These are phyloP conservation scores for Helenozyma baotianmanensis DNA, from an alignment of 805 yeast genomes.

Conservation along the genomic window DNA sequence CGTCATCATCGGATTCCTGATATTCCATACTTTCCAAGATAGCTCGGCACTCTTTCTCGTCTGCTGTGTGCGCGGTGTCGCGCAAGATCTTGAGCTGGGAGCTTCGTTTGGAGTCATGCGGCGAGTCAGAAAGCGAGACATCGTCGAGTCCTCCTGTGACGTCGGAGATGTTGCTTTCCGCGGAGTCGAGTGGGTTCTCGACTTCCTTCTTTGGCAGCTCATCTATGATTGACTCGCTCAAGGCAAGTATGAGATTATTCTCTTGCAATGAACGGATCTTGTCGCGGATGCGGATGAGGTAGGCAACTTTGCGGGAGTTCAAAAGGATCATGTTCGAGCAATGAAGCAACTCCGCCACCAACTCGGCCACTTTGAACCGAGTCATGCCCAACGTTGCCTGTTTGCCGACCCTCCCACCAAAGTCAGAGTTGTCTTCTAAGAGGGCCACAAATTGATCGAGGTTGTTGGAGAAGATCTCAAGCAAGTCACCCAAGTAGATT, in stretches of 20 bases:
- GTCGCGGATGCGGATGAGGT: conserved; percentile 66
- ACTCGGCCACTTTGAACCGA: conserved; percentile 83
- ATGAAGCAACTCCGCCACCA: conserved; percentile 89
- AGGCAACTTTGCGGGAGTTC: conserved; percentile 71
- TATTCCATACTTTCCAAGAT: conserved; percentile 22
- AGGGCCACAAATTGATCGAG: conserved; percentile 61
- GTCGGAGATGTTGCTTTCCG: conserved; percentile 12
- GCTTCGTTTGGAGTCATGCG: not conserved
- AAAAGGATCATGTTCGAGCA: conserved; percentile 95
- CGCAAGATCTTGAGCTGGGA: not conserved
- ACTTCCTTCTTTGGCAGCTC: conserved; percentile 2
- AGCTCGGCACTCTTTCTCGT: conserved; percentile 14
- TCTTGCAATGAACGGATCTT: conserved; percentile 44
- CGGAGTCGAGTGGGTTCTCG: conserved; percentile 10
- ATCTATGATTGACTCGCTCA: conserved; percentile 21
- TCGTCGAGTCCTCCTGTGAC: conserved; percentile 37
- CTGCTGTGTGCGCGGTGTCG: conserved; percentile 8
- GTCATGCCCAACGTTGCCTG: conserved; percentile 76
- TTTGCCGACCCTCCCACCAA: too few relatives aligned
- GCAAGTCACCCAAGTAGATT: conserved; percentile 82
- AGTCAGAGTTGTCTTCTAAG: conserved; percentile 28
- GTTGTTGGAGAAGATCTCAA: conserved; percentile 68
- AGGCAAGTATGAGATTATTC: conserved; percentile 43
- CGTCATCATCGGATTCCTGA: conserved; percentile 41
- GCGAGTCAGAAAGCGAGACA: conserved; percentile 34